Percentiles rank a stretch among this genome's conserved stretches.
Evolutionary conservation across 2,329 filamentous ascomycete species (phyloP).

Genomic region (Ophiostoma ulmi): DNA sequence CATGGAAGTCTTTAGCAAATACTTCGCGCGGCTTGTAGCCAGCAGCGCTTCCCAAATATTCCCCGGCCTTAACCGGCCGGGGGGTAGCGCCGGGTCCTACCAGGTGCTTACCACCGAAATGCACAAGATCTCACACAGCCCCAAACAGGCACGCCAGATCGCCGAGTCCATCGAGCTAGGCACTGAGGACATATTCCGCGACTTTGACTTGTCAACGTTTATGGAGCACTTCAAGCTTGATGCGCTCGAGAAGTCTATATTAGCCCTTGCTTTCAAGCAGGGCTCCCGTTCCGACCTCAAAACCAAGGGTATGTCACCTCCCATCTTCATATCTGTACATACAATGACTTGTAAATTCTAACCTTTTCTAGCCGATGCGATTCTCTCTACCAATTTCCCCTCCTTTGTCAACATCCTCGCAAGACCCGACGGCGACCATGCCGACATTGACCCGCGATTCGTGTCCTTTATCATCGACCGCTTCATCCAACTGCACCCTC

Average conservation of each 20-base stretch:
- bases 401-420: conserved; percentile 74
- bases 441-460: conserved; percentile 63
- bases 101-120: conserved; percentile 77
- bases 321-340: background rate
- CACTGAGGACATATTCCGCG: conserved; percentile 88
- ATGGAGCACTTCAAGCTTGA: conserved; percentile 95
- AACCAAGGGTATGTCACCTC: conserved; percentile 66
- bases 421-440: conserved; percentile 57
- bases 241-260: conserved; percentile 76
- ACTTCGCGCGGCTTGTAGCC: conserved; percentile 86
- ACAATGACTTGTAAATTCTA: background rate
- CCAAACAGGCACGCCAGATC: conserved; percentile 81
- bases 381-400: conserved; percentile 72
- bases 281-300: conserved; percentile 76
- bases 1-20: conserved; percentile 97
- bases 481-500: conserved; percentile 79
- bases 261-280: conserved; percentile 83
- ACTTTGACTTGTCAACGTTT: conserved; percentile 93
- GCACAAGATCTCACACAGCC: conserved; percentile 74
- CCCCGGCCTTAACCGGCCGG: conserved; percentile 66
- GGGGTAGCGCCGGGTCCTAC: conserved; percentile 75
- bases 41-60: conserved; percentile 92
- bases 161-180: conserved; percentile 87
- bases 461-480: conserved; percentile 78
- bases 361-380: conserved; percentile 68